Base-by-base conservation (phyloP, 148 eudicot genomes). In the Limonium bicolor region DNA sequence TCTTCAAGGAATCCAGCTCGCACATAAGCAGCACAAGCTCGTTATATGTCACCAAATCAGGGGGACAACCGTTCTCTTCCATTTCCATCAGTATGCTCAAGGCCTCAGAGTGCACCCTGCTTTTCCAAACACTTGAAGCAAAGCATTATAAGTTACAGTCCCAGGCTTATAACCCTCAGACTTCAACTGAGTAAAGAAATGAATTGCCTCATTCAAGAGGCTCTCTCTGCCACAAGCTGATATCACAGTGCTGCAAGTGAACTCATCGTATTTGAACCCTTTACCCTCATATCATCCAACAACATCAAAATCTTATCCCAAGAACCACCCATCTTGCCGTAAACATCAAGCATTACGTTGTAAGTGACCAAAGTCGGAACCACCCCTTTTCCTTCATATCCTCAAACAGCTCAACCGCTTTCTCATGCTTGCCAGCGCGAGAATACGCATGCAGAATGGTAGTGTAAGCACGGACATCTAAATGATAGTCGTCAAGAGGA, bases 201-300 rank as follows among this genome's bases (percentile, higher is more conserved):
- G 41, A 36, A 72, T 76, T 7, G 96, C 96, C 57, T 87, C 94
- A 48, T 76, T 78, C 58, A 87, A 60, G 73, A 79, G 50, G 1
- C 96, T 90, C 47, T 87, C 96, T 58, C 94, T 76, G 12, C 82
- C 96, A 72, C 94, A 87, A 27, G 94, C 96, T 8, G 96, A 59
- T 40, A 87, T 78, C 20, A 87, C 94, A 6, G 96, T 76, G 55
- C 96, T 87, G 50, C 82, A 78, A 32, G 96, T 87, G 37, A 87
- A 87, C 54, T 87, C 94, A 46, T 87, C 96, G 53, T 75, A 78
- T 30, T 66, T 58, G 17, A 78, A 71, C 39, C 82, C 79, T 50
- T 64, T 40, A 43, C 65, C 48, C 30, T 67, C 77, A 87, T 82
- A 55, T 82, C 80, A 50, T 76, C 79, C 48, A 87, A 56, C 60